Base-by-base conservation (phyloP, 495 filamentous ascomycete genomes). In the Tuber calosporum region DNA sequence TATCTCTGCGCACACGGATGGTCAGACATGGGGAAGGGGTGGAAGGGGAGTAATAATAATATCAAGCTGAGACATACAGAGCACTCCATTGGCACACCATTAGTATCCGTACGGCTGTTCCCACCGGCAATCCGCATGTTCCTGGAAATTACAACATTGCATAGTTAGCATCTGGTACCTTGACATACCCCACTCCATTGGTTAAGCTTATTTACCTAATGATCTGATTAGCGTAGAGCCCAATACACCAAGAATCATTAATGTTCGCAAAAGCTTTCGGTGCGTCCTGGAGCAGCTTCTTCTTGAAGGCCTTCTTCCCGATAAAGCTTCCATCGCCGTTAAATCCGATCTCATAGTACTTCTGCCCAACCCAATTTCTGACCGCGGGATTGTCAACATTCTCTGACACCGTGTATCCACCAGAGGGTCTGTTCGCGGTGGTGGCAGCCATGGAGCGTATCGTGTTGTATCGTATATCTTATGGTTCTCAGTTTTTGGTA, bases 291-390 rank as follows among this genome's bases (percentile, higher is more conserved):
- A 62, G 53, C 7, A 62, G 53, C 53, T 34, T 62, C 15, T 62
- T 62, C 26, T 62, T 62, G 53, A 62, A 62, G 26, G 53, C 53
- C 26, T 62, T 62, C 19, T 62, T 62, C 53, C 53, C 53, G 26
- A 62, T 62, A 62, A 62, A 62, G 34, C 26, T 34, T 62, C 53
- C 53, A 34, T 62, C 53, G 13, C 53, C 26, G 53, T 34, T 62
- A 34, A 62, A 62, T 62, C 53, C 53, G 30, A 62, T 62, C 13
- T 62, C 53, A 19, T 62, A 5, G 26, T 62, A 62, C 53, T 62
- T 62, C 53, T 62, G 53, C 26, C 34, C 53, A 62, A 62, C 53
- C 53, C 53, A 62, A 62, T 62, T 62, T 62, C 53, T 62, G 26
- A 62, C 53, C 19, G 26, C 53, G 53, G 26, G 53, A 62, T 62